These are phyloP conservation scores for Henckelia pumila DNA, from an alignment of 257 asterid species.

Conservation along the genomic window DNA sequence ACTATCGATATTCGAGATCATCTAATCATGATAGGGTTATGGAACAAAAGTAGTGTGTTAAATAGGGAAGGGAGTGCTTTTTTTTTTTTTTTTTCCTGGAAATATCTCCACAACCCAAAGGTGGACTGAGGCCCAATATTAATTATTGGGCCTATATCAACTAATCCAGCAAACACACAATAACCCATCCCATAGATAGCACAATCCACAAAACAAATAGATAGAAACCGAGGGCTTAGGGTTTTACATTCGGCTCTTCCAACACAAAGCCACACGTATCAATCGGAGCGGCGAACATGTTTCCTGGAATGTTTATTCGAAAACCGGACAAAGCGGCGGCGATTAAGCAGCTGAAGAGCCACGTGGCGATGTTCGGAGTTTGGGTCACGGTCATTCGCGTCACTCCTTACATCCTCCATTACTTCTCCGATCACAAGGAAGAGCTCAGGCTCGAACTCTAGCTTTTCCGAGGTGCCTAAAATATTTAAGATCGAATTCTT, in stretches of 20 bases:
- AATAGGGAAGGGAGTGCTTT: too few species aligned
- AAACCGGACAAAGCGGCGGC: conserved; percentile 92
- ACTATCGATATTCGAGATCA: too few species aligned
- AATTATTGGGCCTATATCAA: background rate
- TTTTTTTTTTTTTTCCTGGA: too few species aligned
- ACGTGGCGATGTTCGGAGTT: conserved; percentile 68
- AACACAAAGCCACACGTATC: background rate
- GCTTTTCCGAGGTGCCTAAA: conserved; percentile 19
- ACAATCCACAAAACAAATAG: too few species aligned
- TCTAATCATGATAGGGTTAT: too few species aligned
- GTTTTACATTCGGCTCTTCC: background rate
- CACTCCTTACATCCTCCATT: conserved; percentile 76
- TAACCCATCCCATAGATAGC: background rate
- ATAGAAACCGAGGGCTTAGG: background rate
- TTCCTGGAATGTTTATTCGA: conserved; percentile 79
- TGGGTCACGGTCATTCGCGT: conserved; percentile 82
- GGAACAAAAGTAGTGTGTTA: too few species aligned
- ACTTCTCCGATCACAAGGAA: conserved; percentile 62
- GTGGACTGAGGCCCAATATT: background rate
- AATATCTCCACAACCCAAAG: too few species aligned
- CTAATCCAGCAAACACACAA: too few species aligned
- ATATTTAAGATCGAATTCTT: conserved; percentile 13
- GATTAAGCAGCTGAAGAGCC: conserved; percentile 83
- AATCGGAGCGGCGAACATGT: conserved; percentile 48
- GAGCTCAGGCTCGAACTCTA: conserved; percentile 65